Evolutionary conservation across 345 rosid species (phyloP), one percentile per base, ranked within the genome.

Genomic region (Gossypium arboreum): DNA sequence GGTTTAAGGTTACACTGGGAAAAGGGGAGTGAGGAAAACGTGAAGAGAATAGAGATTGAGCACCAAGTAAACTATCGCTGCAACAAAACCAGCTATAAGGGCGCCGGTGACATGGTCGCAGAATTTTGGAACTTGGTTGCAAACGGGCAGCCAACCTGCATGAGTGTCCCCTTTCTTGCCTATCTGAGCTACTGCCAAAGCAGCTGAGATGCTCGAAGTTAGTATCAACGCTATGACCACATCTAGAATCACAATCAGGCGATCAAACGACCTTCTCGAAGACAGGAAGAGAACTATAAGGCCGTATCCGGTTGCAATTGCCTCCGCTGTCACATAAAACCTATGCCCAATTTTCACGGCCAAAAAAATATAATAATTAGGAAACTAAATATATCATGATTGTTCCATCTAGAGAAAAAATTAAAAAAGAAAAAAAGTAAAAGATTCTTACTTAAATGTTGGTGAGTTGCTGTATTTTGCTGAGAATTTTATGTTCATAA

Each of bases 121-220:
- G 64, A 77, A 89, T 24, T 78, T 78, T 3, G 87, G 84, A 71
- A 89, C 87, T 74, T 83, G 86, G 12, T 73, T 82, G 50, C 90
- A 89, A 56, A 89, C 69, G 1, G 93, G 89, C 2, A 86, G 77
- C 93, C 93, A 89, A 7, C 93, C 91, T 9, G 93, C 90, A 61
- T 83, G 89, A 25, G 65, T 77, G 54, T 80, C 86, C 71, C 93
- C 91, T 27, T 84, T 81, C 76, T 86, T 87, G 39, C 93, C 93
- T 70, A 89, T 86, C 47, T 56, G 57, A 41, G 84, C 93, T 78
- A 86, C 77, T 67, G 88, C 90, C 79, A 89, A 25, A 0, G 93
- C 86, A 12, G 93, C 86, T 0, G 91, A 82, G 52, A 87, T 78
- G 86, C 87, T 85, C 15, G 90, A 85, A n/a, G 80, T 78, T 11